Base-by-base conservation (phyloP, 805 yeast species). In the Pichia paraexigua region DNA sequence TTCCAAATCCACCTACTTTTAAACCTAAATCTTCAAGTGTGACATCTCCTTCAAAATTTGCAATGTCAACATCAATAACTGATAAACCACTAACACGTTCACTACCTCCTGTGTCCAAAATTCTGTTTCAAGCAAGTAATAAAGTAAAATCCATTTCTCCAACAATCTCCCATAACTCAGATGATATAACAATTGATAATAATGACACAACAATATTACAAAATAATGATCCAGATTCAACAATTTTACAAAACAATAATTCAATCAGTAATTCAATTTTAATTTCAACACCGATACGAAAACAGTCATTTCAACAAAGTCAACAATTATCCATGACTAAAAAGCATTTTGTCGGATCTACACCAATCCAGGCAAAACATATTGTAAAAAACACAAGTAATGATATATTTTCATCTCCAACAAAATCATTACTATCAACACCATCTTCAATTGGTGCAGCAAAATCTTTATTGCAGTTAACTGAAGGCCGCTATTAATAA, bases 361-460 rank as follows among this genome's bases (percentile, higher is more conserved):
- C 10, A 25, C 46, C 24, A 43, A 40, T 20, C 9, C 13, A 40
- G 20, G 15, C 15, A 22, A n/a, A 27, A 9, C 20, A 20, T 9
- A 15, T 35, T 15, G 4, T 35, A 8, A 35, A 35, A n/a, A n/a
- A n/a, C n/a, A 3, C 20, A 7, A n/a, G 17, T n/a, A 35, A 5
- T 35, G 39, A 35, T n/a, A 52, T 67, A 9, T 49, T 68, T 59
- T 65, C 71, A 7, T 66, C 73, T 28, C 76, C 76, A 45, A 69
- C 72, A 1, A 70, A 69, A 56, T 54, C 67, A 28, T 35, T 35
- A n/a, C 57, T 70, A 53, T 66, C 75, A 5, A 74, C 78, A 3
- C 78, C 78, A 9, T 72, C 75, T 5, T 71, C 76, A 0, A 73
- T 72, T 50, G 77, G 77, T 39, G 78, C 78, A 28, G 78, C 78